Evolutionary conservation across 352 stramenopile species (phyloP).

Genomic region (Elongisporangium undulatum): DNA sequence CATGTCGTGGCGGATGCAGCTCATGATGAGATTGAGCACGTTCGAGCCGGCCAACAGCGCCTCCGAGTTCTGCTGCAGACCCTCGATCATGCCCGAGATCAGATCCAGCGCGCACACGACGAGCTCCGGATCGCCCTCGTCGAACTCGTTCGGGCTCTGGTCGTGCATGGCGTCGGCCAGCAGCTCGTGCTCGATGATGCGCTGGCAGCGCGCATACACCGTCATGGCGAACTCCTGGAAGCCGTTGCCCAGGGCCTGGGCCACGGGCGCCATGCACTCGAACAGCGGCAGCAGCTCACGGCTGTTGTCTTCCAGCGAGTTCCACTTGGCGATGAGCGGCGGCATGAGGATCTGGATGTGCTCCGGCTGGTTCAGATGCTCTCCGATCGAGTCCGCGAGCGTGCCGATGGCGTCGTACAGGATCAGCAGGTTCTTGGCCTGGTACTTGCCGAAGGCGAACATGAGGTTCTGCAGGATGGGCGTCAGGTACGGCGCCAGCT

Average conservation of each 20-base stretch:
- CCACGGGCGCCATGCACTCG: slow-evolving; percentile 86
- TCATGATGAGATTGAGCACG: slow-evolving; percentile 85
- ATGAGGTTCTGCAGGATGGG: slow-evolving; percentile 92
- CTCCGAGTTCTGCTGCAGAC: slow-evolving; percentile 71
- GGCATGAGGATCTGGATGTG: slow-evolving; percentile 93
- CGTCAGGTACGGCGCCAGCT: slow-evolving; percentile 91
- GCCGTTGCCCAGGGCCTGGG: slow-evolving; percentile 75
- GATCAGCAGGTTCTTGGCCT: slow-evolving; percentile 93
- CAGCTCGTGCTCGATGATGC: slow-evolving; percentile 81
- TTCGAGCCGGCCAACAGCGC: slow-evolving; percentile 77
- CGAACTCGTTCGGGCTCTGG: slow-evolving; percentile 70
- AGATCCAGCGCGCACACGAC: slow-evolving; percentile 87
- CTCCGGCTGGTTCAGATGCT: slow-evolving; percentile 89
- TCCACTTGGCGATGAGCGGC: slow-evolving; percentile 92
- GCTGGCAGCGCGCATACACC: slow-evolving; percentile 76
- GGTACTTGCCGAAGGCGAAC: slow-evolving; percentile 91
- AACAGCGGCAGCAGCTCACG: slow-evolving; percentile 85
- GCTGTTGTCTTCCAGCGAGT: slow-evolving; percentile 67
- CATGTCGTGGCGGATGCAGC: slow-evolving; percentile 82
- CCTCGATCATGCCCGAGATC: slow-evolving; percentile 88
- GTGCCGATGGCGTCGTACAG: slow-evolving; percentile 96
- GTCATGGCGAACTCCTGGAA: slow-evolving; percentile 88
- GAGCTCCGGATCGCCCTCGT: slow-evolving; percentile 88
- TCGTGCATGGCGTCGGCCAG: slow-evolving; percentile 77
- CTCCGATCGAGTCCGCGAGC: slow-evolving; percentile 92